phyloP scores from a whole-genome alignment of 108 stramenopile species.

The Stephanodiscus triporus region DNA sequence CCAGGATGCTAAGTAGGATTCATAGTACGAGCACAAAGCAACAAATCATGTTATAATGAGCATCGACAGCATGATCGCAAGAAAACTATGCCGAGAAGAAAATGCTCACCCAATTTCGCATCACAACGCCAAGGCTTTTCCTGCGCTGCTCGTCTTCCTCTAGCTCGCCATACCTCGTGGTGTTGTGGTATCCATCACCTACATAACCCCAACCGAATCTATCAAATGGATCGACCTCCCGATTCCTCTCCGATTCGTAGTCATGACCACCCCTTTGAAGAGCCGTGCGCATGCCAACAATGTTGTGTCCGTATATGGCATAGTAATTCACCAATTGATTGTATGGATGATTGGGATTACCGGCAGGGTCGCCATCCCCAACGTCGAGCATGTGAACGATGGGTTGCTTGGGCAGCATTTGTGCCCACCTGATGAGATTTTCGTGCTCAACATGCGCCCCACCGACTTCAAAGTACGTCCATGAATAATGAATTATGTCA shows the following conservation, averaged over 20 bases:
- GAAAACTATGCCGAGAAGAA: background rate
- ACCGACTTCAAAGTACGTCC: slow-evolving; percentile 58
- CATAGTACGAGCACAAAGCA: background rate
- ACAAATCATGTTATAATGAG: background rate
- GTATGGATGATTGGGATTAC: background rate
- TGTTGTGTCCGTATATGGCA: slow-evolving; percentile 48
- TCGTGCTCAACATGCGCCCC: slow-evolving; percentile 31
- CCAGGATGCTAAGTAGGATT: slow-evolving; percentile 50
- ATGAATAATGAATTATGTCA: slow-evolving; percentile 52
- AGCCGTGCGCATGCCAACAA: slow-evolving; percentile 30
- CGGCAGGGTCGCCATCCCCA: slow-evolving; percentile 3
- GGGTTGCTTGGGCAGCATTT: slow-evolving; percentile 52
- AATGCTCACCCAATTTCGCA: slow-evolving; percentile 39
- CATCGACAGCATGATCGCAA: background rate
- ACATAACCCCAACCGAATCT: slow-evolving; percentile 47
- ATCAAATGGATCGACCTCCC: slow-evolving; percentile 24
- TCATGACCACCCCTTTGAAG: slow-evolving; percentile 44
- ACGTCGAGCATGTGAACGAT: slow-evolving; percentile 45
- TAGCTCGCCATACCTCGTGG: slow-evolving; percentile 52
- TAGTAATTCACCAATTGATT: slow-evolving; percentile 21
- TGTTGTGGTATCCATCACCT: slow-evolving; percentile 56
- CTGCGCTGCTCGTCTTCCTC: slow-evolving; percentile 32
- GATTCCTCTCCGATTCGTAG: slow-evolving; percentile 34
- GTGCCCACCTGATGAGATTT: slow-evolving; percentile 37
- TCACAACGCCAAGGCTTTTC: slow-evolving; percentile 46